Evolutionary conservation across 1,284 basidiomycete species (phyloP), one percentile per base, ranked within the genome.

Genomic region (Cutaneotrichosporon cavernicola): DNA sequence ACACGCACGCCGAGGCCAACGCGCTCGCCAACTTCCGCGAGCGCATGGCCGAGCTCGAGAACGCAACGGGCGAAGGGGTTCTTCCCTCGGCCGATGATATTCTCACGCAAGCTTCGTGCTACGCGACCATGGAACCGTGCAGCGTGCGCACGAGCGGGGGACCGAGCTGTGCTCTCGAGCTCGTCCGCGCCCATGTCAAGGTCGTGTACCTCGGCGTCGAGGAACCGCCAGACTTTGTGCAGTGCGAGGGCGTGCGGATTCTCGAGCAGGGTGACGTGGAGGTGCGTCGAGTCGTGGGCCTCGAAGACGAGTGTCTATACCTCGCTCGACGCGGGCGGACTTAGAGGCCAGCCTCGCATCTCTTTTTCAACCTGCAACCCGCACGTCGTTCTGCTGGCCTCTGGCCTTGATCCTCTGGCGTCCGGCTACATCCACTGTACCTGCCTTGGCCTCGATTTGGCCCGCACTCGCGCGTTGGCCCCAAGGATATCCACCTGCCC

Each of bases 81-180:
- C 51, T 68, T 2, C 67, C 67, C 7, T 56, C 63, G 1, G 26
- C 67, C 7, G 58, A 57, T 4, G 65, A 63, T 1, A 66, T 73
- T 40, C 64, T 72, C 22, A 55, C 65, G 13, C 60, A 77, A 22
- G 61, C 71, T 26, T 72, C 73, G 56, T 93, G 64, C 59, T 99
- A 96, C 76, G 97, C 95, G 0, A 99, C 96, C 0, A 88, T 99
- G 85, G 97, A 99, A 76, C 97, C 97, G 13, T 99, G 97, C 77
- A 96, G 92, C 4, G 81, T 91, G 34, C 85, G 97, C 61, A 90
- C 92, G 11, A 95, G 91, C 0, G 94, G 95, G 1, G 85, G 97
- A 40, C 81, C 87, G 0, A 89, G 93, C 0, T 99, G 97, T 76
- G 89, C 91, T 14, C 86, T 94, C 69, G 90, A 91, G 14, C 86